Evolutionary conservation across 768 basidiomycete genomes (phyloP), one percentile per base, ranked within the genome.

Genomic region (Hebeloma cylindrosporum): DNA sequence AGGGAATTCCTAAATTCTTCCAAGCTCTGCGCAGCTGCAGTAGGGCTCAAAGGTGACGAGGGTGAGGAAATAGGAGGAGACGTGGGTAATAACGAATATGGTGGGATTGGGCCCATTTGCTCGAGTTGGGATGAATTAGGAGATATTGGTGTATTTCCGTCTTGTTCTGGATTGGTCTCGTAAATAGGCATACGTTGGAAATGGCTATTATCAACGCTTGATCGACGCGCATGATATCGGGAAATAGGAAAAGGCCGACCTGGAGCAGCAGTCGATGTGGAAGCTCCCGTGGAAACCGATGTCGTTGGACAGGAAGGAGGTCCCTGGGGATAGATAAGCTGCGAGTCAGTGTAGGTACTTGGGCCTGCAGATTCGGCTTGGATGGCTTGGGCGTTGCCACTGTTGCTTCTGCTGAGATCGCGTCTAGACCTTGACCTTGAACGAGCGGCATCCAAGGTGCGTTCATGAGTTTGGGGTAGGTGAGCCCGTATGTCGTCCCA

Each of bases 1-100:
- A 71, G 50, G 1, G 66, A 61, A 39, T 68, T 65, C 39, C 69
- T 53, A 40, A 70, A 66, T 40, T 71, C 72, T 45, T 72, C 72
- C 5, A 71, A 56, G 5, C 60, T 66, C 40, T 68, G 68, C 2
- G 66, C 64, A 17, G 69, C 29, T 30, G 43, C 14, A 9, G 28
- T 22, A 30, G 49, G 43, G n/a, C 31, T 44, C 14, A 28, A 48
- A 45, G 29, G 33, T 22, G 34, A 39, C 29, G 46, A 33, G 26
- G 47, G 43, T 9, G 57, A 31, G 38, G 31, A 29, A 8, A 33
- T 25, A 31, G 49, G 25, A 31, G 54, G 47, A 16, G 64, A 50
- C 5, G 47, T 37, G 2, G 60, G 57, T 33, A 56, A 57, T 4
- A 60, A 59, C 10, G 69, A 65, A 54, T 71, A 72, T 6, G 72